Evolutionary conservation across 225 moss, liverwort and hornwort genomes (phyloP), one percentile per base, ranked within the genome.

Genomic region (Pleurozium schreberi): DNA sequence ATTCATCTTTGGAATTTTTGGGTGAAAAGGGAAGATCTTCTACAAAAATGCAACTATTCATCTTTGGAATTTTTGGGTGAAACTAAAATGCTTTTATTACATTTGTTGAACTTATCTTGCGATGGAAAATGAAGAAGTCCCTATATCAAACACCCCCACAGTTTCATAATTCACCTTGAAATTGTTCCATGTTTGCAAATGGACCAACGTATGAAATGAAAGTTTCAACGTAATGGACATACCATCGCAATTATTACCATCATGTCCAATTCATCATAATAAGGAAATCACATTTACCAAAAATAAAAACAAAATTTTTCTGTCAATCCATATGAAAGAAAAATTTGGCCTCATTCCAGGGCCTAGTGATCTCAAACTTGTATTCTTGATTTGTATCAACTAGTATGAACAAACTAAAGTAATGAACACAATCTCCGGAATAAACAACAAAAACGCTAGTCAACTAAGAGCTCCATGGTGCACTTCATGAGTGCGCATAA

Each of bases 341-440:
- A 73, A 99, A 96, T 81, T 97, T 99, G 87, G 98, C 97, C 91
- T 99, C 98, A 88, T 99, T 97, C 98, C 98, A 99, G 55, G 97
- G 98, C 12, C 98, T 97, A 78, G 96, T 99, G 88, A 99, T 96
- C 95, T 99, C 97, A 82, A 97, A 95, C 86, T 99, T 99, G 55
- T 94, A 99, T 91, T 99, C 95, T 89, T 99, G 96, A 97, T 97
- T 86, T 93, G 92, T 84, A 99, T 99, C 60, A 99, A 92, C 98
- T 95, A 96, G 87, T 97, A 96, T 2, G 98, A 97, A 75, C 96
- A 97, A 49, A 97, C 93, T 38, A 96, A 83, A 22, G 96, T 97
- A 60, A 99, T 94, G 89, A 97, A 96, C 82, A 96, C 90, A 70
- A 97, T 93, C 63, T 96, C 96, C 9, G 95, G 94, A 5, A 93